Percentiles rank a stretch among this genome's conserved stretches.
phyloP scores from a whole-genome alignment of 208 protist species.

The Leishmania arabica region DNA sequence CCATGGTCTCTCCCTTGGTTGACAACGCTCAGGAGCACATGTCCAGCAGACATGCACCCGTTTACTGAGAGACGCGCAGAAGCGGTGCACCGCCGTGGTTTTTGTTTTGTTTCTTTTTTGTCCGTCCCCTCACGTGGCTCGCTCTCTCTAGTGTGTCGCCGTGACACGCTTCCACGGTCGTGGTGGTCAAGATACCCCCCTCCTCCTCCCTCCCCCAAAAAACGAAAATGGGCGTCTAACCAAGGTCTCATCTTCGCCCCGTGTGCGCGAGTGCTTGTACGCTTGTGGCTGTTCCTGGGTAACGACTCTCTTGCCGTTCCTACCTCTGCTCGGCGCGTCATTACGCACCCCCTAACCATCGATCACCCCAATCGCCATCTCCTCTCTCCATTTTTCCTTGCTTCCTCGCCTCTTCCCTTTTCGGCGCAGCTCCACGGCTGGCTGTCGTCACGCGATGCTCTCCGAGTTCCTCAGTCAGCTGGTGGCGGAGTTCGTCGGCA shows the following conservation, averaged over 20 bases:
- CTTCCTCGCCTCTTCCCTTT: neutral
- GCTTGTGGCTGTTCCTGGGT: neutral
- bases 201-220: neutral
- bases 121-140: neutral
- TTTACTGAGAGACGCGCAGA: neutral
- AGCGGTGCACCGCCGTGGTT: neutral
- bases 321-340: neutral
- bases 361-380: neutral
- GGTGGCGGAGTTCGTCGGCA: conserved; percentile 85
- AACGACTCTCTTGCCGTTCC: neutral
- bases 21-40: neutral
- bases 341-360: neutral
- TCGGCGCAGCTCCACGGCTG: neutral
- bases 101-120: neutral
- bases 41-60: neutral
- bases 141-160: neutral
- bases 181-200: neutral
- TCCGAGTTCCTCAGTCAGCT: conserved; percentile 70
- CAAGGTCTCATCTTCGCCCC: neutral
- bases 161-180: neutral
- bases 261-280: neutral
- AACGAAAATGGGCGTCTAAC: neutral
- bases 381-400: neutral
- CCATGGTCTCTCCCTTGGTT: neutral
- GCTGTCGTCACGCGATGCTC: conserved; percentile 31